Evolutionary conservation across 2,329 filamentous ascomycete genomes (phyloP).

Genomic region (Aspergillus flavus): DNA sequence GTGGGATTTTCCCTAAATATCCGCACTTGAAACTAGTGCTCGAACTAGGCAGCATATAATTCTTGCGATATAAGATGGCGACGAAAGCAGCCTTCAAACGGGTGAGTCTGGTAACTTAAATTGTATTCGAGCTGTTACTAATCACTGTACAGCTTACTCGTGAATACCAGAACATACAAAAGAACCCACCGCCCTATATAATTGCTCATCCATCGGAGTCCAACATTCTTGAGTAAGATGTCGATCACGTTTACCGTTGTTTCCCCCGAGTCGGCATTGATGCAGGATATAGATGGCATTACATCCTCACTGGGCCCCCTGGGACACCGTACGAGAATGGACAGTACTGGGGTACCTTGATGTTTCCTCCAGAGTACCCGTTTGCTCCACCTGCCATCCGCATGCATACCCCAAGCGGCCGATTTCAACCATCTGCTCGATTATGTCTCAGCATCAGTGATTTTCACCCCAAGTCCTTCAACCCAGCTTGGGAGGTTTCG

Average conservation of each 20-base stretch:
- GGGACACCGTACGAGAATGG: conserved; percentile 91
- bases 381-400: conserved; percentile 96
- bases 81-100: conserved; percentile 73
- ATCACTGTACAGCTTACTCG: conserved; percentile 54
- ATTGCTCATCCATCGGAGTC: conserved; percentile 84
- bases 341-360: conserved; percentile 96
- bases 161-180: conserved; percentile 66
- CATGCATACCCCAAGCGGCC: conserved; percentile 96
- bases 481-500: conserved; percentile 96
- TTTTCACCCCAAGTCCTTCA: conserved; percentile 97
- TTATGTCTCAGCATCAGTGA: conserved; percentile 95
- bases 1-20: not conserved
- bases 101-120: conserved; percentile 47
- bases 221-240: conserved; percentile 85
- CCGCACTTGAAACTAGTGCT: not conserved
- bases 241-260: conserved; percentile 12
- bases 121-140: conserved; percentile 10
- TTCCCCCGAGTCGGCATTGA: not conserved
- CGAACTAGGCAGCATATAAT: not conserved
- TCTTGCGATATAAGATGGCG: conserved; percentile 56
- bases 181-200: conserved; percentile 86
- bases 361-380: conserved; percentile 95
- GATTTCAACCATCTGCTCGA: conserved; percentile 89
- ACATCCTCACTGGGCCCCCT: conserved; percentile 91
- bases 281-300: conserved; percentile 72